Conservation (phyloP, 371 early-diverging fungal species). For the Mucor plumbeus region DNA sequence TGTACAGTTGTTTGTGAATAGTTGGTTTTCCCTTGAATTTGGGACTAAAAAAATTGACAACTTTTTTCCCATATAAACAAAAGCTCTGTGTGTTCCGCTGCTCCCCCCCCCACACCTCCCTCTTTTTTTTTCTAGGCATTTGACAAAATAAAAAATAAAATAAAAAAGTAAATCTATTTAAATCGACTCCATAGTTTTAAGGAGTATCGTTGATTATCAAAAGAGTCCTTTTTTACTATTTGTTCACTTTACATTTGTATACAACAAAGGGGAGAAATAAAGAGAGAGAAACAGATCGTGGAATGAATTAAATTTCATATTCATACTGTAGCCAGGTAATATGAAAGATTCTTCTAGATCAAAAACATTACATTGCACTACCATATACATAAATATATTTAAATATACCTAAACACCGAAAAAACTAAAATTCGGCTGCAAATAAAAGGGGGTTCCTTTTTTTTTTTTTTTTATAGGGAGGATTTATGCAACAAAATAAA, state of each 20-base stretch:
- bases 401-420: not conserved
- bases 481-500: not conserved
- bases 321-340: not conserved
- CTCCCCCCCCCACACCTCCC: too few relatives aligned
- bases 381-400: not conserved
- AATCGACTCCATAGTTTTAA: not conserved
- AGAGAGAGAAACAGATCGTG: too few relatives aligned
- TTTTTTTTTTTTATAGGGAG: not conserved
- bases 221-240: not conserved
- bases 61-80: constrained; percentile 7
- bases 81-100: not conserved
- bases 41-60: not conserved
- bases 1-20: not conserved
- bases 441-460: not conserved
- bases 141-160: too few relatives aligned
- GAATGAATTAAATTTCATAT: not conserved
- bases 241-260: not conserved
- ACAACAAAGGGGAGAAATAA: not conserved
- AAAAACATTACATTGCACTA: not conserved
- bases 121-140: not conserved
- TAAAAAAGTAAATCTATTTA: not conserved
- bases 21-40: not conserved
- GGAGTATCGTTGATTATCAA: not conserved
- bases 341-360: constrained; percentile 8
- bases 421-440: not conserved